Evolutionary conservation across 352 stramenopile species (phyloP).

Genomic region (Pythium phragmiticola): DNA sequence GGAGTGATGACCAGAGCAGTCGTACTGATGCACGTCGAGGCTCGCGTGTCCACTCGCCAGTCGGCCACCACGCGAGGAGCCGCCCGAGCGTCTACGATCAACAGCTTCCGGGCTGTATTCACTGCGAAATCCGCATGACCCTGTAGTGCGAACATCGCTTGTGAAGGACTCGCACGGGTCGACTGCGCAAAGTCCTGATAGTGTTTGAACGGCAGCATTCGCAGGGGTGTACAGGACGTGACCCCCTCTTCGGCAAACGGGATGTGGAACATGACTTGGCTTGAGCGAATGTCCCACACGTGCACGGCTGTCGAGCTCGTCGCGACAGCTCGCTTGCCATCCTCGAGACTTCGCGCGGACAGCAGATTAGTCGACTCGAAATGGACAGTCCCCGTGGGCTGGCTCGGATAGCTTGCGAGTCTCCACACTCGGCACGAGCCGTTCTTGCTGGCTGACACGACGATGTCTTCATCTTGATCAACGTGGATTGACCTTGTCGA

Average conservation of each 20-base stretch:
- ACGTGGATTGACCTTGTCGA: constrained; percentile 50
- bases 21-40: constrained; percentile 37
- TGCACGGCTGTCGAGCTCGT: constrained; percentile 46
- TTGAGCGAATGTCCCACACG: constrained; percentile 71
- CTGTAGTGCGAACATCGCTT: constrained; percentile 11
- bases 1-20: constrained; percentile 38
- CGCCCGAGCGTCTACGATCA: constrained; percentile 47
- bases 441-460: constrained; percentile 71
- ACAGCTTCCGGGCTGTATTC: constrained; percentile 41
- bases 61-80: constrained; percentile 56
- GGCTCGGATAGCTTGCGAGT: constrained; percentile 47
- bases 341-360: constrained; percentile 29
- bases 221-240: constrained; percentile 37
- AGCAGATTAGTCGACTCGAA: constrained; percentile 28
- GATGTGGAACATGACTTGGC: constrained; percentile 51
- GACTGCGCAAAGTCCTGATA: constrained; percentile 15
- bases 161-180: background rate
- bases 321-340: constrained; percentile 36
- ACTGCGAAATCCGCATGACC: constrained; percentile 51
- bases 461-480: constrained; percentile 56
- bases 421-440: constrained; percentile 71
- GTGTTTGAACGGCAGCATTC: constrained; percentile 23
- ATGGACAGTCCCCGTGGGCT: constrained; percentile 29
- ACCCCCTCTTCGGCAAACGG: constrained; percentile 54
- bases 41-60: constrained; percentile 50